Evolutionary conservation across 2,329 filamentous ascomycete species (phyloP).

Genomic region (Aspergillus ibericus): DNA sequence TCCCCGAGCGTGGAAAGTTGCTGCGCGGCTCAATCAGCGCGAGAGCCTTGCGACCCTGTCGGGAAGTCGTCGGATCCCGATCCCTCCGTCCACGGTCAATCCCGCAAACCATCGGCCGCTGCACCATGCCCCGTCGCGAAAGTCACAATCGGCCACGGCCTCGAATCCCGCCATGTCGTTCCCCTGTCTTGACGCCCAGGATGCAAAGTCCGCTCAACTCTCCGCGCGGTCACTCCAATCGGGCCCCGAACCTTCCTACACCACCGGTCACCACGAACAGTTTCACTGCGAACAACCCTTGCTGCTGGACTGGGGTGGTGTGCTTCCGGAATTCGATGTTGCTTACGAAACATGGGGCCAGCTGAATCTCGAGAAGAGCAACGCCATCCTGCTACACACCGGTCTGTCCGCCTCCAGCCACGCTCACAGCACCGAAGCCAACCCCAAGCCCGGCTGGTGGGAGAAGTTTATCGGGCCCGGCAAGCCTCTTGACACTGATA

Average conservation of each 20-base stretch:
- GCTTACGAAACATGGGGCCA: conserved; percentile 91
- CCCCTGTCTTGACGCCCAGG: conserved; percentile 83
- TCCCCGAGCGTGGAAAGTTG: conserved; percentile 13
- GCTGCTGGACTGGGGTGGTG: conserved; percentile 89
- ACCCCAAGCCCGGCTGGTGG: conserved; percentile 95
- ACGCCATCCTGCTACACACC: conserved; percentile 89
- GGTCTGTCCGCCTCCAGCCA: conserved; percentile 96
- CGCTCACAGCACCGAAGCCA: conserved; percentile 84
- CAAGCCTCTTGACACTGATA: conserved; percentile 80
- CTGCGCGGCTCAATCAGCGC: conserved; percentile 10
- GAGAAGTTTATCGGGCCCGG: conserved; percentile 96
- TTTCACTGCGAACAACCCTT: conserved; percentile 75
- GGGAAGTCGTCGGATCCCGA: conserved; percentile 11
- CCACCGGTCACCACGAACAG: conserved; percentile 75
- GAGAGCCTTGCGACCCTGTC: conserved; percentile 4
- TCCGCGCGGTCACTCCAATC: conserved; percentile 65
- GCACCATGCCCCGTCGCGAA: conserved; percentile 22
- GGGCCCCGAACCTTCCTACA: conserved; percentile 93
- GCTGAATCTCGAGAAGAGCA: conserved; percentile 63
- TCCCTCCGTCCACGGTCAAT: neutral
- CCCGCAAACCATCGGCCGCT: conserved; percentile 15
- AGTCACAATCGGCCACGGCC: conserved; percentile 27
- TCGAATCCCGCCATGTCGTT: conserved; percentile 87
- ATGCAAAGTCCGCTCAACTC: conserved; percentile 73
- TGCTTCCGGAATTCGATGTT: conserved; percentile 83